A percentile compares a stretch with the other conserved stretches of the same genome.
These are phyloP conservation scores for Allomyces macrogynus DNA, from an alignment of 192 early-diverging fungal species.

Conservation along the genomic window DNA sequence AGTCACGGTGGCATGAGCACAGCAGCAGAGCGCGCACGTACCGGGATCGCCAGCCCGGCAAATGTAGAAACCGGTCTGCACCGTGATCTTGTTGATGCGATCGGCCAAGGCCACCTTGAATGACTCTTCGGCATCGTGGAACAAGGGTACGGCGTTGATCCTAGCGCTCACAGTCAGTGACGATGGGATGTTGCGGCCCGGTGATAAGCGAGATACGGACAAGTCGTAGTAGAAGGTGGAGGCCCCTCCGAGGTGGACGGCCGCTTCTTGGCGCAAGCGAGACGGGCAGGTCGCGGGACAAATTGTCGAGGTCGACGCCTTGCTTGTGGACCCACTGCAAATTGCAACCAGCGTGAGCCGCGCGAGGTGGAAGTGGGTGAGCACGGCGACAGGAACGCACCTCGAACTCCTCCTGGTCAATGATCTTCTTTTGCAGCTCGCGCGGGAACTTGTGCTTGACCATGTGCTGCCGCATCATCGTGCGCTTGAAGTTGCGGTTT, in stretches of 20 bases:
- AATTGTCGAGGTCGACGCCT: not conserved
- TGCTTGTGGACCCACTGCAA: too few species aligned
- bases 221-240: not conserved
- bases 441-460: not conserved
- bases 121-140: not conserved
- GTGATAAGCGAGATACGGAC: too few species aligned
- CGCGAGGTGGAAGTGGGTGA: too few species aligned
- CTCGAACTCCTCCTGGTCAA: not conserved
- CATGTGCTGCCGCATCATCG: not conserved
- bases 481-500: not conserved
- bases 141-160: not conserved
- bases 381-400: too few species aligned
- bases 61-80: not conserved
- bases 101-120: not conserved
- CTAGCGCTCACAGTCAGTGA: too few species aligned
- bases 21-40: too few species aligned
- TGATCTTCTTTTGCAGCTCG: not conserved
- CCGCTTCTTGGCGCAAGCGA: not conserved
- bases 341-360: too few species aligned
- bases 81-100: not conserved
- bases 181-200: too few species aligned
- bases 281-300: not conserved
- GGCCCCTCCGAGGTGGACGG: too few species aligned
- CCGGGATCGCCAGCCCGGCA: not conserved
- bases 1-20: too few species aligned